phyloP scores from a whole-genome alignment of 305 asterid genomes.

The Andrographis paniculata region DNA sequence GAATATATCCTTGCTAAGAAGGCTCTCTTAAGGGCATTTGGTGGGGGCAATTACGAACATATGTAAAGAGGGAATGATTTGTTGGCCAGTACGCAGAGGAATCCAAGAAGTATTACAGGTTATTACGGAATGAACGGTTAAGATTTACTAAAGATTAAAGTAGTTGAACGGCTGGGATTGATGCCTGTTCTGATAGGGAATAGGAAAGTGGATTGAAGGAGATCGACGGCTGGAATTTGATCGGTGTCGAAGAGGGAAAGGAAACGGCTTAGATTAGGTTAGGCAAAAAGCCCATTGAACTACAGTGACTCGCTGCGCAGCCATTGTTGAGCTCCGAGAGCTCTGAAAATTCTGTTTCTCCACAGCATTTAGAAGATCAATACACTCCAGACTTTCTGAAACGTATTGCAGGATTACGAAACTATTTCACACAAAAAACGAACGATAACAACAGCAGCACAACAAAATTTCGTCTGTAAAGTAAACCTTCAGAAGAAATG shows the following conservation, averaged over 20 bases:
- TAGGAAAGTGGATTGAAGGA: slow-evolving; percentile 13
- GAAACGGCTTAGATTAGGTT: slow-evolving; percentile 13
- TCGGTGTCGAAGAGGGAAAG: slow-evolving; percentile 17
- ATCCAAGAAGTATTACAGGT: slow-evolving; percentile 28
- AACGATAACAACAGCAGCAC: too few species aligned
- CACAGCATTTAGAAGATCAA: too few species aligned
- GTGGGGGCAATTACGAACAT: too few species aligned
- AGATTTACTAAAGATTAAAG: slow-evolving; percentile 27
- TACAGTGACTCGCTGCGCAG: slow-evolving; percentile 35
- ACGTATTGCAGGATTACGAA: too few species aligned
- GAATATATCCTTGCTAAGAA: too few species aligned
- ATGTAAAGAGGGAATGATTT: neutral
- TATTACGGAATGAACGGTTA: slow-evolving; percentile 34
- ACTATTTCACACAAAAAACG: too few species aligned
- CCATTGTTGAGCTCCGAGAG: slow-evolving; percentile 60
- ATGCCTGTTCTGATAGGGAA: slow-evolving; percentile 6
- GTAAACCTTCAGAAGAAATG: too few species aligned
- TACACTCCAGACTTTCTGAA: too few species aligned
- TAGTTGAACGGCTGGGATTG: slow-evolving; percentile 33
- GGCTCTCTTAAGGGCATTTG: too few species aligned
- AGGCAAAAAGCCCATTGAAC: slow-evolving; percentile 3
- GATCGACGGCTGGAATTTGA: slow-evolving; percentile 25
- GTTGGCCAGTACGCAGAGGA: slow-evolving; percentile 18
- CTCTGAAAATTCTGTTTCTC: slow-evolving; percentile 28
- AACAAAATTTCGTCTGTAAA: too few species aligned